Percentiles rank a stretch among this genome's conserved stretches.
phyloP scores from a whole-genome alignment of 352 stramenopile genomes.

The Globisporangium barbulae region DNA sequence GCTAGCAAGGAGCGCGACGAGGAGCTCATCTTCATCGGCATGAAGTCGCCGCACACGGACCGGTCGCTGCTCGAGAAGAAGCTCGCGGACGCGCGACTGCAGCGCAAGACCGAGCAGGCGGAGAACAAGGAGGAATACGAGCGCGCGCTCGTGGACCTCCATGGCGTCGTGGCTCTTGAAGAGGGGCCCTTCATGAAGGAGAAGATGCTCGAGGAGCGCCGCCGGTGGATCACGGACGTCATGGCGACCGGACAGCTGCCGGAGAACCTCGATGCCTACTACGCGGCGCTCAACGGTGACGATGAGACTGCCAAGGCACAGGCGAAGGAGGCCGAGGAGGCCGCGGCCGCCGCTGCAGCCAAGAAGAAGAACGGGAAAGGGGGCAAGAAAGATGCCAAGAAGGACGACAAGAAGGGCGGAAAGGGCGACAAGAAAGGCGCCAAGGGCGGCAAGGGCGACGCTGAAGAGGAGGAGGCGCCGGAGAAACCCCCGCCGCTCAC shows the following conservation, averaged over 20 bases:
- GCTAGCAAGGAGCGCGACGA: constrained; percentile 71
- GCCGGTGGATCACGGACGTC: constrained; percentile 91
- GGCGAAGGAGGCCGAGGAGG: constrained; percentile 49
- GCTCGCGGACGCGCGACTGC: constrained; percentile 69
- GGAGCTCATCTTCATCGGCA: constrained; percentile 92
- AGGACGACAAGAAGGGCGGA: constrained; percentile 54
- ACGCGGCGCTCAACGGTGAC: constrained; percentile 47
- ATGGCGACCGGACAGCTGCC: constrained; percentile 84
- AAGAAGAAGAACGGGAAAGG: constrained; percentile 43
- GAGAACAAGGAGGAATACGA: constrained; percentile 93
- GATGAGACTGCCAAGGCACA: constrained; percentile 52
- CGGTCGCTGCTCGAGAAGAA: constrained; percentile 68
- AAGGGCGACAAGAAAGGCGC: constrained; percentile 49
- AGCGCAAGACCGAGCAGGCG: constrained; percentile 87
- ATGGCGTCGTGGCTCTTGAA: constrained; percentile 75
- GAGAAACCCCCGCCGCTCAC: constrained; percentile 86
- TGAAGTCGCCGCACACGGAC: constrained; percentile 73
- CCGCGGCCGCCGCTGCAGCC: constrained; percentile 19
- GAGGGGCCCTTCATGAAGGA: constrained; percentile 93
- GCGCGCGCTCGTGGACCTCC: constrained; percentile 82
- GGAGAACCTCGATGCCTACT: constrained; percentile 90
- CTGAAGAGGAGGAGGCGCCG: constrained; percentile 52
- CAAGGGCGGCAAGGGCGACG: constrained; percentile 52
- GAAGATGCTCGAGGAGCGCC: constrained; percentile 89
- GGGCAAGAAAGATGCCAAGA: constrained; percentile 44